Percentiles rank a stretch among this genome's conserved stretches.
Evolutionary conservation across 306 rosid species (phyloP).

Genomic region (Quercus robur): DNA sequence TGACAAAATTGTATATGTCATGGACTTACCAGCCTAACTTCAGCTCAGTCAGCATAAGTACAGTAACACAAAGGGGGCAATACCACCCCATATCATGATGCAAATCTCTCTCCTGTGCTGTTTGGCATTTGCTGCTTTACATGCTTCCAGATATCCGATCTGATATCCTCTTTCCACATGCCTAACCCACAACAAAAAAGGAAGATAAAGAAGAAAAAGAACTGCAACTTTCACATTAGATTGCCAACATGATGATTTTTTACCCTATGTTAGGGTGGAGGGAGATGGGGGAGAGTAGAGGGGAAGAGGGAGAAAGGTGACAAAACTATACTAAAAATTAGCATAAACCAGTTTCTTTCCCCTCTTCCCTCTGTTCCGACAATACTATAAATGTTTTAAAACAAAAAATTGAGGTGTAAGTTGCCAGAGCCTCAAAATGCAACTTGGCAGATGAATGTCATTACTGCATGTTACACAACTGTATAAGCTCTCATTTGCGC

Average conservation of each 20-base stretch:
- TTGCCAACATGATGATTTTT: too few relatives aligned
- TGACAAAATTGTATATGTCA: not conserved
- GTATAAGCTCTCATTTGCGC: conserved; percentile 26
- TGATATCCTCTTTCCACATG: not conserved
- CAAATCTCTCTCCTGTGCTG: not conserved
- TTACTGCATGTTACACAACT: conserved; percentile 14
- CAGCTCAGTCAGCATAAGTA: not conserved
- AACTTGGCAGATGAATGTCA: conserved; percentile 36
- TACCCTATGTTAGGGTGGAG: too few relatives aligned
- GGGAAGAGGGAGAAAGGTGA: too few relatives aligned
- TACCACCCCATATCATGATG: not conserved
- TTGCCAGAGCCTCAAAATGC: conserved; percentile 20
- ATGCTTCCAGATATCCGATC: not conserved
- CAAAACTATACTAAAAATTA: too few relatives aligned
- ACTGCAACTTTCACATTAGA: not conserved
- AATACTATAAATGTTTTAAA: not conserved
- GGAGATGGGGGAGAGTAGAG: too few relatives aligned
- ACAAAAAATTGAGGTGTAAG: conserved; percentile 4
- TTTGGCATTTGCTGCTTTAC: not conserved
- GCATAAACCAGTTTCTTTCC: too few relatives aligned
- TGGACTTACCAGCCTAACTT: too few relatives aligned
- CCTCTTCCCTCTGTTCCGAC: too few relatives aligned
- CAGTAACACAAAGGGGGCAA: too few relatives aligned
- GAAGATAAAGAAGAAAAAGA: not conserved
- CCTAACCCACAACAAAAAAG: not conserved